phyloP scores from a whole-genome alignment of 495 filamentous ascomycete species.

The Tetracladium marchalianum region DNA sequence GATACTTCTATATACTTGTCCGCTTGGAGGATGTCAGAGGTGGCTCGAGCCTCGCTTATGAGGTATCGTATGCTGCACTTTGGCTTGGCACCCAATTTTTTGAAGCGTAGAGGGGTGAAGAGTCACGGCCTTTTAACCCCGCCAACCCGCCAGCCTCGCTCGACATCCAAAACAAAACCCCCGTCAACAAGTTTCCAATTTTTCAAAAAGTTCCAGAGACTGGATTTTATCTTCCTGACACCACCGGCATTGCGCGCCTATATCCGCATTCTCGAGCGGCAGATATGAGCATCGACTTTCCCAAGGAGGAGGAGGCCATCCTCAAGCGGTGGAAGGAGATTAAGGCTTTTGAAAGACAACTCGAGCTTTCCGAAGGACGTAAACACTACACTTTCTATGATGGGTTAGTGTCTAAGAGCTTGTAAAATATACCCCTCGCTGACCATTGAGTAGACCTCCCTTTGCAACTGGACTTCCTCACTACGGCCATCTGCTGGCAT shows the following conservation, averaged over 20 bases:
- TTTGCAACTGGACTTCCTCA: conserved; percentile 75
- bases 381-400: conserved; percentile 78
- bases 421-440: conserved; percentile 5
- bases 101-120: too few species aligned
- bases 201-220: neutral
- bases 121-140: too few species aligned
- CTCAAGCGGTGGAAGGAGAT: conserved; percentile 82
- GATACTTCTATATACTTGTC: too few species aligned
- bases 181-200: neutral
- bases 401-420: conserved; percentile 24
- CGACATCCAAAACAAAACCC: neutral
- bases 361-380: conserved; percentile 49
- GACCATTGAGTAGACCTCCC: conserved; percentile 22
- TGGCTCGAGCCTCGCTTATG: too few species aligned
- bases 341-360: conserved; percentile 70
- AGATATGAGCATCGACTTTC: conserved; percentile 81
- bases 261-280: neutral
- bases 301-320: conserved; percentile 76
- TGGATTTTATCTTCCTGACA: neutral
- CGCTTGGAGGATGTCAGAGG: too few species aligned
- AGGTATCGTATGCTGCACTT: too few species aligned
- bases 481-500: conserved; percentile 91
- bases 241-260: neutral
- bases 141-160: too few species aligned
- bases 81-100: too few species aligned